Evolutionary conservation across 1,284 basidiomycete species (phyloP).

Genomic region (Puccinia horiana): DNA sequence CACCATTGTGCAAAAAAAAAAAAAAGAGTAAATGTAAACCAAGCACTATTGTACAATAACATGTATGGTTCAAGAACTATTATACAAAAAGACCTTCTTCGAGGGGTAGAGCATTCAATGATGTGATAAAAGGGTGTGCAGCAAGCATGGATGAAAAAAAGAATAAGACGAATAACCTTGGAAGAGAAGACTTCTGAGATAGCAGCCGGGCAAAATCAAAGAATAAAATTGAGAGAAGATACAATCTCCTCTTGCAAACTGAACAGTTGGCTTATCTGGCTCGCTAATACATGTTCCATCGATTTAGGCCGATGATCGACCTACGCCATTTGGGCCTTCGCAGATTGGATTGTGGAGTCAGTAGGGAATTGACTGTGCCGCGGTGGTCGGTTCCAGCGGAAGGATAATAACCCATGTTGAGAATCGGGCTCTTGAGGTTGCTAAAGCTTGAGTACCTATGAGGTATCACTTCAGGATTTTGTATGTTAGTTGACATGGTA

Average conservation of each 20-base stretch:
- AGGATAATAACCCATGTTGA: not conserved
- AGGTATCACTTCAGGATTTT: not conserved
- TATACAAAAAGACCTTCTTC: not conserved
- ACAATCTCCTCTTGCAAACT: not conserved
- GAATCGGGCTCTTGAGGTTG: not conserved
- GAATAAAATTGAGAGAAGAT: not conserved
- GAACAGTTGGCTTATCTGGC: not conserved
- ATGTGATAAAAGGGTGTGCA: not conserved
- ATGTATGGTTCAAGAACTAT: not conserved
- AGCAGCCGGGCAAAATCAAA: not conserved
- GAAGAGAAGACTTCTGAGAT: not conserved
- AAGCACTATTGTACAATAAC: not conserved
- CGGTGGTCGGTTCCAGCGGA: not conserved
- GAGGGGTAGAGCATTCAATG: not conserved
- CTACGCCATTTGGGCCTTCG: not conserved
- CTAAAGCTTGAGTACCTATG: slow-evolving; percentile 13
- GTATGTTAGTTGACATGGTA: not conserved
- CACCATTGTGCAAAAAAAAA: not conserved
- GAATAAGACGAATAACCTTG: not conserved
- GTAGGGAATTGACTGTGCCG: not conserved
- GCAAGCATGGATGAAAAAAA: not conserved
- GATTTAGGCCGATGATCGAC: slow-evolving; percentile 18
- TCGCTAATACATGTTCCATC: slow-evolving; percentile 1
- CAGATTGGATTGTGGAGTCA: not conserved
- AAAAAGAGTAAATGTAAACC: not conserved